Percentiles rank a stretch among this genome's conserved stretches.
These are phyloP conservation scores for rapeseed (Brassica napus) DNA, from an alignment of 345 rosid genomes.

Conservation along the genomic window Da-Ae NC_063440.1:15986001-15986500, in stretches of 20 bases:
- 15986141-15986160: conserved; percentile 45
- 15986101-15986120: conserved; percentile 48
- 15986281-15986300: conserved; percentile 1
- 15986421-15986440: conserved; percentile 77
- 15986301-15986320: conserved; percentile 48
- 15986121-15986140: conserved; percentile 52
- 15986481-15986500: no score
- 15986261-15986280: conserved; percentile 31
- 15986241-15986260: conserved; percentile 76
- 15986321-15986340: conserved; percentile 60
- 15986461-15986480: no score
- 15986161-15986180: conserved; percentile 57
- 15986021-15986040: conserved; percentile 55
- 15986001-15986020: conserved; percentile 57
- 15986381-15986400: conserved; percentile 77
- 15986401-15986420: conserved; percentile 66
- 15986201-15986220: conserved; percentile 63
- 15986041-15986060: conserved; percentile 65
- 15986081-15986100: conserved; percentile 67
- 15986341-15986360: conserved; percentile 59
- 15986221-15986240: conserved; percentile 66
- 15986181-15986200: conserved; percentile 69
- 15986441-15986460: not conserved
- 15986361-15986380: conserved; percentile 53
- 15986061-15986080: conserved; percentile 54